Evolutionary conservation across 495 filamentous ascomycete genomes (phyloP).

Genomic region (Penicillium subrubescens): DNA sequence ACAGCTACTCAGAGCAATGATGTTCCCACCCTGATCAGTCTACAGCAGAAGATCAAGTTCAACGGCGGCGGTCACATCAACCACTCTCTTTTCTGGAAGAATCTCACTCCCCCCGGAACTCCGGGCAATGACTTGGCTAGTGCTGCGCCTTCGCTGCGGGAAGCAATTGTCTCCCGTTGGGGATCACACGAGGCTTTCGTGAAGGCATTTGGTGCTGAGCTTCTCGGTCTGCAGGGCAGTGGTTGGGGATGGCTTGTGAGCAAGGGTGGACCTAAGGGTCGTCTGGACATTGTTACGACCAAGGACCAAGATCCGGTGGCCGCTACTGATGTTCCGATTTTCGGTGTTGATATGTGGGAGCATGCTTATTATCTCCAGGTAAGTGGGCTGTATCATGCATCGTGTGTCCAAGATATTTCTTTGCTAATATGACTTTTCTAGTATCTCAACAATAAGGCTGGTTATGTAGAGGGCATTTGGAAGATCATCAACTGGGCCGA

Average conservation of each 20-base stretch:
- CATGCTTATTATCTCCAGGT: slow-evolving; percentile 70
- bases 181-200: slow-evolving; percentile 69
- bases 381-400: slow-evolving; percentile 18
- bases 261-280: slow-evolving; percentile 61
- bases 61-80: slow-evolving; percentile 93
- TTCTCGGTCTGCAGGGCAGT: slow-evolving; percentile 86
- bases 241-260: slow-evolving; percentile 96
- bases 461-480: slow-evolving; percentile 93
- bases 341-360: slow-evolving; percentile 98
- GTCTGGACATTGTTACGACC: slow-evolving; percentile 70
- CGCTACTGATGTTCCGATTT: slow-evolving; percentile 70
- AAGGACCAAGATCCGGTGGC: slow-evolving; percentile 91
- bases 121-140: slow-evolving; percentile 66
- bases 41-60: slow-evolving; percentile 89
- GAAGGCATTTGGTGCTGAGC: slow-evolving; percentile 65
- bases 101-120: slow-evolving; percentile 67
- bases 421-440: slow-evolving; percentile 38
- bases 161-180: slow-evolving; percentile 71
- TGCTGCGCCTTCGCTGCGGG: slow-evolving; percentile 51
- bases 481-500: slow-evolving; percentile 95
- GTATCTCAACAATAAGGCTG: slow-evolving; percentile 96
- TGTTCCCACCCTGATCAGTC: slow-evolving; percentile 63
- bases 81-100: slow-evolving; percentile 92
- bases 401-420: too few relatives aligned
- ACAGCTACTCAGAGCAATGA: slow-evolving; percentile 47